Evolutionary conservation across 2,329 filamentous ascomycete species (phyloP), one percentile per base, ranked within the genome.

Genomic region (Beauveria pseudobassiana): DNA sequence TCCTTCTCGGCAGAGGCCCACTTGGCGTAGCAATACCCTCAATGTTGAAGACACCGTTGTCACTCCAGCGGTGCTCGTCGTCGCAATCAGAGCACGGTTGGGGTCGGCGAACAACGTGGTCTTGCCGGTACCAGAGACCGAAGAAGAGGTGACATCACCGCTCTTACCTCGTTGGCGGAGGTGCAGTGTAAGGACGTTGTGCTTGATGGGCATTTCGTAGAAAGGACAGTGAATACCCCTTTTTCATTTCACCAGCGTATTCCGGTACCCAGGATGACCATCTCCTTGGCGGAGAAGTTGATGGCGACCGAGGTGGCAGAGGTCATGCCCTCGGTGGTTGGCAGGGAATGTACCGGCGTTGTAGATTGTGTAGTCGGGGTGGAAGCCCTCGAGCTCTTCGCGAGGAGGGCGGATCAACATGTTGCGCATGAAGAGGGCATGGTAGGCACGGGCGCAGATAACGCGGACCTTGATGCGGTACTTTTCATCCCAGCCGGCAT

Each of bases 191-290:
- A 99, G 82, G 70, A 99, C 93, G 77, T 98, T 96, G 86, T 99
- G 95, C 87, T 97, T 97, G 75, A 99, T 91, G 64, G 95, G 95
- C 93, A 98, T 99, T 83, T 99, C 95, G 83, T 98, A 99, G 86
- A 96, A 99, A 99, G 87, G 56, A 99, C 92, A 53, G 95, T 99
- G 85, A 99, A 99, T 77, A 99, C 86, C 95, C 93, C 83, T 96
- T 96, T 83, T 96, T 96, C 90, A 95, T 93, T 5, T 52, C 7
- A 49, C 61, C 63, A n/a, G 95, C 95, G 74, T 99, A 99, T 81
- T 99, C 95, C 95, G 42, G 95, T 99, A 76, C 95, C 95, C 62
- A 99, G 87, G 75, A 99, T 99, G 69, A 99, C 95, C 95, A 99
- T 99, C 85, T 99, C 95, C 88, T 96, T 97, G 74, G 97, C 93